A percentile compares a stretch with the other conserved stretches of the same genome.
These are phyloP conservation scores for Acanthamoeba healyi DNA, from an alignment of 208 protist genomes.

Conservation along the genomic window DNA sequence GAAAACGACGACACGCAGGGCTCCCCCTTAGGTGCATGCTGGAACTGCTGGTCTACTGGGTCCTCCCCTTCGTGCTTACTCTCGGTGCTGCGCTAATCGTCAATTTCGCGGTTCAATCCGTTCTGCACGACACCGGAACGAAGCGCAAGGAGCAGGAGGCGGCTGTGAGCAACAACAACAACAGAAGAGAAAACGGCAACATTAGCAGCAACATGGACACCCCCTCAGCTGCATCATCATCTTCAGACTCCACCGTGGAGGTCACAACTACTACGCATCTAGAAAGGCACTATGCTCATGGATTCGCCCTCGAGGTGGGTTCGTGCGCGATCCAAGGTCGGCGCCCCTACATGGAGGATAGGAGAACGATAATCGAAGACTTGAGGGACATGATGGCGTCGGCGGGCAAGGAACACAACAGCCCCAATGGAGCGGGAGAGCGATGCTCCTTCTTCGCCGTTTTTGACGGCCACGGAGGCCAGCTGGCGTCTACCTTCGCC, in stretches of 20 bases:
- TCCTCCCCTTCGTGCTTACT: slow-evolving; percentile 48
- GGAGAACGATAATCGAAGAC: slow-evolving; percentile 54
- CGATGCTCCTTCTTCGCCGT: slow-evolving; percentile 73
- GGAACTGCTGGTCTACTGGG: slow-evolving; percentile 38
- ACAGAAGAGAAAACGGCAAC: background rate
- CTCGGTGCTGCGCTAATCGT: slow-evolving; percentile 34
- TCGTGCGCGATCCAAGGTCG: slow-evolving; percentile 67
- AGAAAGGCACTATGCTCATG: background rate
- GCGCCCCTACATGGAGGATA: slow-evolving; percentile 72
- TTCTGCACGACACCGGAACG: background rate
- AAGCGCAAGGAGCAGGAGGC: background rate
- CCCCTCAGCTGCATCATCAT: background rate
- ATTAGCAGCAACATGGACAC: background rate
- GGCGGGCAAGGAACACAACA: slow-evolving; percentile 10
- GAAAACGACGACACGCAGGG: background rate
- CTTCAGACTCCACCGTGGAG: background rate
- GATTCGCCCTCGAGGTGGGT: slow-evolving; percentile 56
- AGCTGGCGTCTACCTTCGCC: slow-evolving; percentile 67
- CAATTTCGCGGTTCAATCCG: slow-evolving; percentile 47
- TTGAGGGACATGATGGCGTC: background rate
- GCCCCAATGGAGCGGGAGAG: background rate
- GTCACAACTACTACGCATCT: background rate
- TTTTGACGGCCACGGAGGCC: slow-evolving; percentile 69
- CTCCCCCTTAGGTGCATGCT: background rate
- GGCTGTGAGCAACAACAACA: background rate